Base-by-base conservation (phyloP, 768 basidiomycete genomes). In the Daedaleopsis sinensis region DNA sequence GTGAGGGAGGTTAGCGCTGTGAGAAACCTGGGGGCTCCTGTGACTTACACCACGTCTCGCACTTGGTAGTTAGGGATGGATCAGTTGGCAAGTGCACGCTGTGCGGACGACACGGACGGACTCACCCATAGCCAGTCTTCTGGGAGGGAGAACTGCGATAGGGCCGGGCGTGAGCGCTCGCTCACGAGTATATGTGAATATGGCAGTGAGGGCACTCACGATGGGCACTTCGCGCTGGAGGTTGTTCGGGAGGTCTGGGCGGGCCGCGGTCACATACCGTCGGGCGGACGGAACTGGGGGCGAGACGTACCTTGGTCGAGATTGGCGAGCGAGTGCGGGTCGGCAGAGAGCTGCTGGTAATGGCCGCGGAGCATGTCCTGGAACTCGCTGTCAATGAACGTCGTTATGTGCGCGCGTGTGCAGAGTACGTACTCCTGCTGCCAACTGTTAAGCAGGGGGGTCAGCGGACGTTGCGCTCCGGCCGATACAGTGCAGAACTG, bases 61-160 rank as follows among this genome's bases (percentile, higher is more conserved):
- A 98, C 93, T 94, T 51, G 15, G 18, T 43, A 16, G 0, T 32
- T 39, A 23, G 15, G 39, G 2, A 48, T 19, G n/a, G 12, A 44
- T 23, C 13, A 35, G 36, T 32, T 46, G 48, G 50, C 16, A 48
- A 52, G 42, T 37, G 12, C 27, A n/a, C 10, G 44, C 6, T 10
- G n/a, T 23, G 6, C 43, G 32, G 3, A 32, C 52, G 9, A 24
- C 27, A 27, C 51, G 8, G 51, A 18, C 37, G 55, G 16, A 80
- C 83, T 55, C 72, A 93, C 92, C 96, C 97, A 99, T 67, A 98
- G 77, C 97, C 97, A 99, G 68, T 94, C 91, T 74, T 94, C 91
- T 61, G 86, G 85, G 16, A 98, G 78, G 0, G 97, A 94, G 74
- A 84, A 90, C 93, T 96, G 63, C 19, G n/a, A n/a, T n/a, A n/a